These are phyloP conservation scores for Trichosporon asahii DNA, from an alignment of 1,284 basidiomycete genomes.

Conservation along the genomic window DNA sequence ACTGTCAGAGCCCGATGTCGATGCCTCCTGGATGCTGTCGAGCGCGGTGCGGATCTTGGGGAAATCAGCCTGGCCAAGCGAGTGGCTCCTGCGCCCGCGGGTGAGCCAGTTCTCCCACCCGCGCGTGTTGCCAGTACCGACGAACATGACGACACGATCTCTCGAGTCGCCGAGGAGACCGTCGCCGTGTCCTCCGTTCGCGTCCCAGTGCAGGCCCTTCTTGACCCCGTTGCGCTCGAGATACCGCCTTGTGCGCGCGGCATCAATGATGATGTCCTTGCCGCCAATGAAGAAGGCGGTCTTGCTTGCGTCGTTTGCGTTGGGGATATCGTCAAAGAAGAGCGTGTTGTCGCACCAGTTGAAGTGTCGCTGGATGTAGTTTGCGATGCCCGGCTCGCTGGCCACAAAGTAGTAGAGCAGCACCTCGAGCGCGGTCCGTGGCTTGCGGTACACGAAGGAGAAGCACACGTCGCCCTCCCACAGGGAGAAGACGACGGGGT, in stretches of 20 bases:
- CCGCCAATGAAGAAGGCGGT: slow-evolving; percentile 71
- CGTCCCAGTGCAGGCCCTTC: slow-evolving; percentile 67
- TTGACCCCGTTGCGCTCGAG: slow-evolving; percentile 66
- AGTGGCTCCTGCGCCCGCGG: slow-evolving; percentile 32
- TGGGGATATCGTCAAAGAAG: slow-evolving; percentile 82
- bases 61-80: slow-evolving; percentile 21
- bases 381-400: slow-evolving; percentile 77
- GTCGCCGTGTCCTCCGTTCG: slow-evolving; percentile 67
- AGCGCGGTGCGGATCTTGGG: not conserved
- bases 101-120: slow-evolving; percentile 39
- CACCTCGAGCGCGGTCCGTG: slow-evolving; percentile 67
- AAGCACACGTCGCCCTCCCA: slow-evolving; percentile 91
- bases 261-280: slow-evolving; percentile 72
- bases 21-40: not conserved
- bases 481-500: slow-evolving; percentile 74
- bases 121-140: slow-evolving; percentile 50
- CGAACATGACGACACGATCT: slow-evolving; percentile 64
- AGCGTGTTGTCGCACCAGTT: slow-evolving; percentile 80
- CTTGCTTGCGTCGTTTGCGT: slow-evolving; percentile 58
- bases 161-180: slow-evolving; percentile 62
- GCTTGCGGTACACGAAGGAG: slow-evolving; percentile 73
- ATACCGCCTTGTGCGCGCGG: slow-evolving; percentile 69
- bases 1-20: not conserved
- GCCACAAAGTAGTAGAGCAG: slow-evolving; percentile 81
- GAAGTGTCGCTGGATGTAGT: slow-evolving; percentile 67